These are phyloP conservation scores for Passiflora organensis DNA, from an alignment of 345 rosid species.

Conservation along the genomic window DNA sequence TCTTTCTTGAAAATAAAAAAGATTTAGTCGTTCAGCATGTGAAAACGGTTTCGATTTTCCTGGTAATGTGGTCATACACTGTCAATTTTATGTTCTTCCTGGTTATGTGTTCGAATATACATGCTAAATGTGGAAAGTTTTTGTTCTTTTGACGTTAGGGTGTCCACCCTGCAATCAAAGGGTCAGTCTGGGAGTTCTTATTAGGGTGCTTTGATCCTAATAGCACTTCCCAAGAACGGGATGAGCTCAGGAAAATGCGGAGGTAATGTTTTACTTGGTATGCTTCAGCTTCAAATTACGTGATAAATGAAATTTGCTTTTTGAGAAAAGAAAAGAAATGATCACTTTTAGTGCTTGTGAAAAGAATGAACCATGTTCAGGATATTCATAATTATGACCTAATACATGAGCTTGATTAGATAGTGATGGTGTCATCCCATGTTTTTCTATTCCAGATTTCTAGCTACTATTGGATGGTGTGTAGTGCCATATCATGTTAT, in stretches of 20 bases:
- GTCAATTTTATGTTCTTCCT: background rate
- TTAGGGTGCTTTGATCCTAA: slow-evolving; percentile 93
- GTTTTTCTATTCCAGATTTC: too few species aligned
- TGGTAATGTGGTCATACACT: background rate
- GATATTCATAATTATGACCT: background rate
- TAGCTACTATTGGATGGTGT: too few species aligned
- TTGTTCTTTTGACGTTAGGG: slow-evolving; percentile 52
- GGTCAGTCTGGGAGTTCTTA: slow-evolving; percentile 87
- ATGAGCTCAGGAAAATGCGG: slow-evolving; percentile 51
- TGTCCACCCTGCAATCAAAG: slow-evolving; percentile 90
- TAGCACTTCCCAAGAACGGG: slow-evolving; percentile 73
- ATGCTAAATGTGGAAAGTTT: background rate
- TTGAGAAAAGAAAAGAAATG: background rate
- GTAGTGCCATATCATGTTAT: too few species aligned
- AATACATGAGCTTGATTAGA: too few species aligned
- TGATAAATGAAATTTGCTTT: background rate
- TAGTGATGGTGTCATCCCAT: too few species aligned
- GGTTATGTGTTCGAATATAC: background rate
- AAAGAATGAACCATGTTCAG: background rate
- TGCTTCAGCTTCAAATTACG: too few species aligned
- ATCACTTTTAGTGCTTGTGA: background rate
- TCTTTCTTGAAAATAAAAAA: too few species aligned
- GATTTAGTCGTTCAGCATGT: too few species aligned
- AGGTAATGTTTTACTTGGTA: slow-evolving; percentile 41
- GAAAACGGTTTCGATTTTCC: slow-evolving; percentile 1